phyloP scores from a whole-genome alignment of 1,284 basidiomycete genomes.

The Limonomyces culmigenus region DNA sequence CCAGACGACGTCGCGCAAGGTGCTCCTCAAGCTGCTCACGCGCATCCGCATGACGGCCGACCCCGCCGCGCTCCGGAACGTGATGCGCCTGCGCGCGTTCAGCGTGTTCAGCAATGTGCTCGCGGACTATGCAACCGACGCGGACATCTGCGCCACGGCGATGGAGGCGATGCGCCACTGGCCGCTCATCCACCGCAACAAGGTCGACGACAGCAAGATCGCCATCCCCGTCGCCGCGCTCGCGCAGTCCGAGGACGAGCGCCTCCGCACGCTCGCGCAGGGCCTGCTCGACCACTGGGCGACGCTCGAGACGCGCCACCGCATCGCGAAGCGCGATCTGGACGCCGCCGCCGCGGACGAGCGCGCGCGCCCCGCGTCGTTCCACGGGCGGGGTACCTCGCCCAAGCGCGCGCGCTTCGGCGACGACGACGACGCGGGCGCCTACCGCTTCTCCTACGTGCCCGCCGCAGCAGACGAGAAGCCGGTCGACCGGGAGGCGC shows the following conservation, averaged over 20 bases:
- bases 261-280: constrained; percentile 35
- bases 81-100: constrained; percentile 91
- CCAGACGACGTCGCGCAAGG: constrained; percentile 74
- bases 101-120: constrained; percentile 84
- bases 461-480: too few species aligned
- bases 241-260: constrained; percentile 36
- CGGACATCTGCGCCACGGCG: constrained; percentile 51
- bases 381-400: too few species aligned
- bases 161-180: constrained; percentile 55
- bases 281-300: constrained; percentile 65
- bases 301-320: constrained; percentile 58
- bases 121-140: constrained; percentile 62
- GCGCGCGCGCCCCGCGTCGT: not conserved
- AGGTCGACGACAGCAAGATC: constrained; percentile 81
- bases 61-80: constrained; percentile 58
- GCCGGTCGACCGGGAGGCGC: too few species aligned
- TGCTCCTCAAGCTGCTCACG: constrained; percentile 71
- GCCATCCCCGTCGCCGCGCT: constrained; percentile 46
- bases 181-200: constrained; percentile 83
- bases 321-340: constrained; percentile 84
- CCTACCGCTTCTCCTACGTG: too few species aligned
- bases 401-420: too few species aligned
- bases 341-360: not conserved
- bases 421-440: too few species aligned
- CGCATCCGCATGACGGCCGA: constrained; percentile 85